Evolutionary conservation across 2,329 filamentous ascomycete genomes (phyloP).

Genomic region (Aspergillus awamori): DNA sequence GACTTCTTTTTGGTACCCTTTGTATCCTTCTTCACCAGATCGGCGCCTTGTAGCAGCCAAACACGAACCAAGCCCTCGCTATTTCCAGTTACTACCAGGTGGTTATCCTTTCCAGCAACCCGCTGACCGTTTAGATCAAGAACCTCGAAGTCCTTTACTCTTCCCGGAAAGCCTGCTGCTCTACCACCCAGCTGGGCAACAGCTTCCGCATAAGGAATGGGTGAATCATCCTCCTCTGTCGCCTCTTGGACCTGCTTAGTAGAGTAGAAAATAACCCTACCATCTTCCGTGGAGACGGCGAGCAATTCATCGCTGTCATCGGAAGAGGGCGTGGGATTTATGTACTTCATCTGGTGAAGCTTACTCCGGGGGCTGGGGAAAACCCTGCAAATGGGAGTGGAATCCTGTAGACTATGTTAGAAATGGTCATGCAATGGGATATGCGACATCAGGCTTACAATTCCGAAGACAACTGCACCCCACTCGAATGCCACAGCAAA

Average conservation of each 20-base stretch:
- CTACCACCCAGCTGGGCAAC: constrained; percentile 79
- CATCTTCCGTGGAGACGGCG: constrained; percentile 86
- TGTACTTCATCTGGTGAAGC: constrained; percentile 78
- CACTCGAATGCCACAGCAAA: constrained; percentile 89
- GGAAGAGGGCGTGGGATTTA: constrained; percentile 51
- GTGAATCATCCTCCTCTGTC: constrained; percentile 52
- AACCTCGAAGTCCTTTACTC: constrained; percentile 87
- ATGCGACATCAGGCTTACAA: constrained; percentile 50
- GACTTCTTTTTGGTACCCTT: constrained; percentile 22
- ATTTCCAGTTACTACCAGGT: constrained; percentile 71
- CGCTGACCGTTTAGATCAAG: constrained; percentile 51
- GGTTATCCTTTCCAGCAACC: constrained; percentile 39
- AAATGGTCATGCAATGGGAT: background rate
- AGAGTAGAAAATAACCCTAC: constrained; percentile 80
- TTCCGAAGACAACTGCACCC: constrained; percentile 80
- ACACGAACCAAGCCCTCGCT: constrained; percentile 85
- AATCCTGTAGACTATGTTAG: constrained; percentile 58
- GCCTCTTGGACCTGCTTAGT: constrained; percentile 54
- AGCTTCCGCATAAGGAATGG: constrained; percentile 62
- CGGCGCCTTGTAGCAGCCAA: constrained; percentile 62
- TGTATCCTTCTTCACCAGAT: constrained; percentile 30
- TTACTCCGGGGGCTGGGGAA: constrained; percentile 72
- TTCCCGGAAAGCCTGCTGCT: constrained; percentile 64
- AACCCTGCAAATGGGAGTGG: constrained; percentile 74
- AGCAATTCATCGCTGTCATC: constrained; percentile 61